Percentiles rank a stretch among this genome's conserved stretches.
phyloP scores from a whole-genome alignment of 1,139 yeast species.

The Suhomyces taliae region DNA sequence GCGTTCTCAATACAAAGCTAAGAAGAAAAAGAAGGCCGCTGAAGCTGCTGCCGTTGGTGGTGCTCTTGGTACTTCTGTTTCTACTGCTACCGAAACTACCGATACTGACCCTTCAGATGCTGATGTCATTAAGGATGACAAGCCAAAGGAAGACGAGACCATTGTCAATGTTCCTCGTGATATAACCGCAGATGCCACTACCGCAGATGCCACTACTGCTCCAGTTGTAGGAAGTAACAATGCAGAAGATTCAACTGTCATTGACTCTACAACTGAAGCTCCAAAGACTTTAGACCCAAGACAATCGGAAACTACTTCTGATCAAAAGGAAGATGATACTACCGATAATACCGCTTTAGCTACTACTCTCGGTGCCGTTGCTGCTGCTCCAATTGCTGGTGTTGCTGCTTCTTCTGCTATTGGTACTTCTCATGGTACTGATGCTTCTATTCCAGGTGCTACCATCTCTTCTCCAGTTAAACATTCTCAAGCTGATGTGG shows the following conservation, averaged over 20 bases:
- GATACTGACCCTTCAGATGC: conserved; percentile 9
- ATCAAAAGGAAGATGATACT: background rate
- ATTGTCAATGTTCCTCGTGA: conserved; percentile 10
- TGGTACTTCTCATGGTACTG: background rate
- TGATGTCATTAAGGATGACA: conserved; percentile 11
- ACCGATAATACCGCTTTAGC: conserved; percentile 4
- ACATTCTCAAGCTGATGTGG: background rate
- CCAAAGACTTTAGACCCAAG: conserved; percentile 32
- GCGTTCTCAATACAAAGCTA: conserved; percentile 47
- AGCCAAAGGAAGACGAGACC: conserved; percentile 5
- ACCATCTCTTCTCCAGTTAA: conserved; percentile 3
- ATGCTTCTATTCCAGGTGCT: conserved; percentile 5
- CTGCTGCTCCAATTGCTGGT: conserved; percentile 6
- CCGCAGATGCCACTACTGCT: conserved; percentile 8
- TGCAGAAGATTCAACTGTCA: conserved; percentile 14
- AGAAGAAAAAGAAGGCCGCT: conserved; percentile 32
- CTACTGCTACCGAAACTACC: conserved; percentile 11
- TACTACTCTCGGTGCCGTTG: conserved; percentile 6
- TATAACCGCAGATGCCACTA: conserved; percentile 6
- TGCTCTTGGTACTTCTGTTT: conserved; percentile 14
- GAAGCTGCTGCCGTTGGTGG: conserved; percentile 13
- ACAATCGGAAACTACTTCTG: background rate
- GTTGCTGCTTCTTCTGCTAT: conserved; percentile 2
- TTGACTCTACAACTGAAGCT: conserved; percentile 14
- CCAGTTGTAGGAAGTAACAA: conserved; percentile 7